These are phyloP conservation scores for Hirsutella rhossiliensis DNA, from an alignment of 2,329 filamentous ascomycete species.

Conservation along the genomic window DNA sequence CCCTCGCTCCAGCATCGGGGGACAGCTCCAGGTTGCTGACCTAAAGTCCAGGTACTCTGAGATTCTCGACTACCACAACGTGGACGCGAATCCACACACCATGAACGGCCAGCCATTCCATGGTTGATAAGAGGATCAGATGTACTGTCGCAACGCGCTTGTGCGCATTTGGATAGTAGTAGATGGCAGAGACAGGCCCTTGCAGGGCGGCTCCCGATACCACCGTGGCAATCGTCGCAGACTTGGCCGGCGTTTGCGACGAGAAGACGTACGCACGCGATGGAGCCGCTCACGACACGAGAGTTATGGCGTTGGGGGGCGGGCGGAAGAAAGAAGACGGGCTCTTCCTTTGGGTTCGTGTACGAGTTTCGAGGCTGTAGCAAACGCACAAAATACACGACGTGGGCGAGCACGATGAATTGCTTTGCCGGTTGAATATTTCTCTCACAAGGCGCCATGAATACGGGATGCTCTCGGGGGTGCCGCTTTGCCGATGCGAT, in stretches of 20 bases:
- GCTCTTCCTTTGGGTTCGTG: background rate
- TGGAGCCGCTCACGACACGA: background rate
- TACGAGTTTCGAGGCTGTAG: background rate
- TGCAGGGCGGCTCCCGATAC: conserved; percentile 2
- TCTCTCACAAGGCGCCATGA: no score
- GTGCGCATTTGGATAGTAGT: conserved; percentile 3
- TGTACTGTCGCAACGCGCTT: background rate
- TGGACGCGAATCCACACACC: conserved; percentile 42
- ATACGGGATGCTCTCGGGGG: no score
- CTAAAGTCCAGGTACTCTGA: conserved; percentile 71
- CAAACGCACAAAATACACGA: background rate
- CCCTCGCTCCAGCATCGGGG: background rate
- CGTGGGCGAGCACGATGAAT: conserved; percentile 14
- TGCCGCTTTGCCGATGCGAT: no score
- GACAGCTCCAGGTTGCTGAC: background rate
- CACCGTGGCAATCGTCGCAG: background rate
- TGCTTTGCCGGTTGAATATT: conserved; percentile 2
- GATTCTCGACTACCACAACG: conserved; percentile 96
- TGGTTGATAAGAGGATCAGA: conserved; percentile 16
- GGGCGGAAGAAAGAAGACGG: background rate
- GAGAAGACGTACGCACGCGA: background rate
- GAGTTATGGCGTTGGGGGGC: background rate
- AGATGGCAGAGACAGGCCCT: conserved; percentile 1
- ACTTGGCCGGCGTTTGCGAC: background rate
- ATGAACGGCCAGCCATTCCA: conserved; percentile 27